These are phyloP conservation scores for Friedmanniomyces endolithicus DNA, from an alignment of 495 filamentous ascomycete species.

Conservation along the genomic window DNA sequence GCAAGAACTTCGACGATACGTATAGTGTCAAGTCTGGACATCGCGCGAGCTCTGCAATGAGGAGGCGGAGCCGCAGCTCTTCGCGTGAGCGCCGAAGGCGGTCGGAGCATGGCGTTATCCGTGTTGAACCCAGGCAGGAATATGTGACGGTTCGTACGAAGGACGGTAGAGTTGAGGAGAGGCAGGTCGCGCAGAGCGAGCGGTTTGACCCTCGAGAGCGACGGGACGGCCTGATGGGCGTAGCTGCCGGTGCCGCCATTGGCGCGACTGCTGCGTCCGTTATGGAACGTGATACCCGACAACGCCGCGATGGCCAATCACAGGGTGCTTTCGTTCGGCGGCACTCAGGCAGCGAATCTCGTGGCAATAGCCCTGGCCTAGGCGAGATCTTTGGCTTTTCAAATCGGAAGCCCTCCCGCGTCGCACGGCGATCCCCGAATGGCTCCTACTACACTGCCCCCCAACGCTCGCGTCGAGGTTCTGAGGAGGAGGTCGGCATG, in stretches of 20 bases:
- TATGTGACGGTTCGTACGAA: constrained; percentile 13
- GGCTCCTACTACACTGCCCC: not conserved
- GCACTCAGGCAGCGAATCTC: constrained; percentile 10
- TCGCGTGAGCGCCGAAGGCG: constrained; percentile 10
- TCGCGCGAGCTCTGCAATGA: constrained; percentile 30
- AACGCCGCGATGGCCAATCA: not conserved
- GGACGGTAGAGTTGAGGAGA: constrained; percentile 12
- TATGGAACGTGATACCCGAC: constrained; percentile 1
- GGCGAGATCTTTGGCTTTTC: constrained; percentile 7
- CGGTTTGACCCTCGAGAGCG: constrained; percentile 38
- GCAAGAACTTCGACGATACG: constrained; percentile 44
- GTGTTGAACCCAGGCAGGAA: not conserved
- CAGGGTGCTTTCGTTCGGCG: constrained; percentile 7
- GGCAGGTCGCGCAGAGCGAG: constrained; percentile 18
- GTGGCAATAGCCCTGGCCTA: constrained; percentile 3
- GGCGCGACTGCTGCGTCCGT: constrained; percentile 30
- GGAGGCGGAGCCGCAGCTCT: constrained; percentile 21
- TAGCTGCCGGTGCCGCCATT: constrained; percentile 29
- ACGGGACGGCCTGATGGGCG: constrained; percentile 33
- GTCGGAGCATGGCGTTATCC: constrained; percentile 1
- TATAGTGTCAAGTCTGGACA: constrained; percentile 45
- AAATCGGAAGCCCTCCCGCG: not conserved
- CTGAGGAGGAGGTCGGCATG: constrained; percentile 14
- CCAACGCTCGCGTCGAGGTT: not conserved
- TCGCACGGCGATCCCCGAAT: not conserved